A percentile compares a stretch with the other conserved stretches of the same genome.
These are phyloP conservation scores for Bipolaris zeicola DNA, from an alignment of 2,329 filamentous ascomycete species.

Conservation along the genomic window DNA sequence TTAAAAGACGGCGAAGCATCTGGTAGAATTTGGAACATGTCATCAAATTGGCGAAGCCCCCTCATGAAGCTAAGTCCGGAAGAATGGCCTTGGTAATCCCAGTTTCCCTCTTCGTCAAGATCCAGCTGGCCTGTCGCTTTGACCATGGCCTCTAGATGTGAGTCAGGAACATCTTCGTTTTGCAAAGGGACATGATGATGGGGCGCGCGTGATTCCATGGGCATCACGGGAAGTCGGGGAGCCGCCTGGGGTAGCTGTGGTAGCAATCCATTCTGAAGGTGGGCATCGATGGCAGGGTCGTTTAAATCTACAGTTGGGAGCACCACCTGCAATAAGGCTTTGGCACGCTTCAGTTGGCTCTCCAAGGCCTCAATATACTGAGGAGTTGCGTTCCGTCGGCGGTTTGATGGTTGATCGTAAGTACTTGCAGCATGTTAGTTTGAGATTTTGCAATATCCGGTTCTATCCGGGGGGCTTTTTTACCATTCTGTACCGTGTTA, in stretches of 20 bases:
- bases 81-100: constrained; percentile 94
- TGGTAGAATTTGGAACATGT: constrained; percentile 70
- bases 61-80: constrained; percentile 89
- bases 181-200: constrained; percentile 25
- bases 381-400: constrained; percentile 85
- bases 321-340: constrained; percentile 76
- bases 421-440: constrained; percentile 54
- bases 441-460: not conserved
- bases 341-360: constrained; percentile 79
- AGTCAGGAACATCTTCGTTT: constrained; percentile 53
- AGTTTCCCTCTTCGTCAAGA: constrained; percentile 86
- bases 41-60: constrained; percentile 85
- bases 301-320: constrained; percentile 84
- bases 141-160: constrained; percentile 92
- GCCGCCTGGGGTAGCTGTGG: constrained; percentile 45
- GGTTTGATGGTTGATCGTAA: constrained; percentile 92
- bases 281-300: constrained; percentile 80
- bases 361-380: constrained; percentile 93
- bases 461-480: not conserved
- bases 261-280: constrained; percentile 70
- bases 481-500: constrained; percentile 66
- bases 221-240: constrained; percentile 28
- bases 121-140: constrained; percentile 89
- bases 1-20: constrained; percentile 63
- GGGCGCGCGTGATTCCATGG: constrained; percentile 28